Evolutionary conservation across 495 filamentous ascomycete genomes (phyloP).

Genomic region (Penicillium waksmanii): DNA sequence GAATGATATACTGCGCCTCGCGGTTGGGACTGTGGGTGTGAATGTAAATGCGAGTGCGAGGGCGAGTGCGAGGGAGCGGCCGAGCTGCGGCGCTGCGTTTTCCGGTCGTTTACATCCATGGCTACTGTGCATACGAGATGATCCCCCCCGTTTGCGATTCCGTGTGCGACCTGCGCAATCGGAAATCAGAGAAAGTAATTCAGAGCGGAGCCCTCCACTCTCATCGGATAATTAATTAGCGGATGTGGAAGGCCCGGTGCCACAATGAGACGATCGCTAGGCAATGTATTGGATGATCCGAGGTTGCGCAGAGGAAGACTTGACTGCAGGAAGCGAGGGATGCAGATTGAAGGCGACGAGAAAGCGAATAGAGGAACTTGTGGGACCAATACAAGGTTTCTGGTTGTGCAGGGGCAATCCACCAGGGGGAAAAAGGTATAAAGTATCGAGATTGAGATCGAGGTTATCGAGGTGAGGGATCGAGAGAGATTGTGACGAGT

Average conservation of each 20-base stretch:
- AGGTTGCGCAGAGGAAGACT: conserved; percentile 8
- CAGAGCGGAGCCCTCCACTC: conserved; percentile 19
- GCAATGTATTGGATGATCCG: conserved; percentile 26
- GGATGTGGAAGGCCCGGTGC: conserved; percentile 5
- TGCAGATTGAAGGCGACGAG: conserved; percentile 17
- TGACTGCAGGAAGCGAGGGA: conserved; percentile 32
- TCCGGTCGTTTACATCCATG: conserved; percentile 38
- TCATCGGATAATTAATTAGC: conserved; percentile 25
- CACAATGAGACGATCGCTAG: conserved; percentile 22
- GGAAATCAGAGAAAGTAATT: conserved; percentile 9
- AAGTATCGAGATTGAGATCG: conserved; percentile 5
- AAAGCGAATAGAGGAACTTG: conserved; percentile 14
- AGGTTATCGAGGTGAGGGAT: conserved; percentile 8
- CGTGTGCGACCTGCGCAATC: conserved; percentile 23
- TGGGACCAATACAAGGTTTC: conserved; percentile 18
- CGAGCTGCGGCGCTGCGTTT: conserved; percentile 24
- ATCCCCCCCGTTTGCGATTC: conserved; percentile 30
- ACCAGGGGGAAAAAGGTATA: conserved; percentile 11
- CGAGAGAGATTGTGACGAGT: conserved; percentile 5
- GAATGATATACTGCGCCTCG: conserved; percentile 34
- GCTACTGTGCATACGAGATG: conserved; percentile 29
- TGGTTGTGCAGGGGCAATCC: not conserved
- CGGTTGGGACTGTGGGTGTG: conserved; percentile 24
- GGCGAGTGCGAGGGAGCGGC: conserved; percentile 16
- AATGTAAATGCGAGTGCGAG: not conserved